Evolutionary conservation across 2,329 filamentous ascomycete species (phyloP), one percentile per base, ranked within the genome.

Genomic region (Trichoderma arundinaceum): DNA sequence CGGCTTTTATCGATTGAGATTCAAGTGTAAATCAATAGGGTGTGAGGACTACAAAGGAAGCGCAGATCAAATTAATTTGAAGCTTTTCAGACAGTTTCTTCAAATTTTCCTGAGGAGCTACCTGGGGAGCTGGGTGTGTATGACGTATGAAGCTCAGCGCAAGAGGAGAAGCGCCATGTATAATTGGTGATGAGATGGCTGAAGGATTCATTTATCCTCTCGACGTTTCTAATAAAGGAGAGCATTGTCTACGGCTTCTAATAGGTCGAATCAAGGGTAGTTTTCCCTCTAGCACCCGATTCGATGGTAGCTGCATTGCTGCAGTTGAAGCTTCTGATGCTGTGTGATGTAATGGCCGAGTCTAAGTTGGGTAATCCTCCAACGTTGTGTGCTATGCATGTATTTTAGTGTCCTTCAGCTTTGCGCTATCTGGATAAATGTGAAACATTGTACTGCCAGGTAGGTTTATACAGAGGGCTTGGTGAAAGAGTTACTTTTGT

Each of bases 291-390:
- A 53, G 48, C 39, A 44, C 38, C 48, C 22, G 19, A 49, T 41
- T 13, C 4, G 46, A 22, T 19, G 22, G 17, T 22, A 15, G 22
- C 22, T 28, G 22, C 22, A 28, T 28, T 28, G 22, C 22, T 28
- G 22, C 13, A 15, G 41, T 51, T 13, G 44, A 49, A 41, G 1
- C 9, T 32, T 41, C 7, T 62, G 48, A 22, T 17, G n/a, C 7
- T 53, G 38, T 22, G 48, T 63, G 60, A 63, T 63, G 60, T 63
- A 63, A 63, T 63, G 3, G 49, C 12, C n/a, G 57, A 49, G 53
- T 7, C 22, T 57, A 57, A 10, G 13, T 19, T 10, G 35, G 22
- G 13, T 10, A 56, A 22, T 28, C 38, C 53, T 43, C 22, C 19
- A 38, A n/a, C 38, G 19, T 19, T 51, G 19, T 13, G 19, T 51